Base-by-base conservation (phyloP, 129 eudicot genomes). In the Chrysanthemum seticuspe region DNA sequence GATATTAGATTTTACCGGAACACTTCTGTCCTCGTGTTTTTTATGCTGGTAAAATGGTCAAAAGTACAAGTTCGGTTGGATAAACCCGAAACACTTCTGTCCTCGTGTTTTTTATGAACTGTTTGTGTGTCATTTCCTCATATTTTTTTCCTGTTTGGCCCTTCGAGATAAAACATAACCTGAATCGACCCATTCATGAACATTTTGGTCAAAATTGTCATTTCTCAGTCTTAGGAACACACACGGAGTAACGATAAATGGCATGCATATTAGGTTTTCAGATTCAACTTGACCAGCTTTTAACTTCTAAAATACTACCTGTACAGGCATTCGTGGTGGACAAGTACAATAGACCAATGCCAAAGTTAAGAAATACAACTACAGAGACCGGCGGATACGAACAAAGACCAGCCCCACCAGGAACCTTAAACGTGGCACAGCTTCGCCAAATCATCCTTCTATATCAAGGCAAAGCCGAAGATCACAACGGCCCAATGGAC, bases 381-480 rank as follows among this genome's bases (percentile, higher is more conserved):
- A 52, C 83, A 6, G 95, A 87, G 14, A 75, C 88, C 6, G 74
- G 84, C 61, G 77, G 90, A 75, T 89, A 85, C 14, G 96, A 92
- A 65, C 87, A 83, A 57, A 83, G 82, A 65, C 84, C 89, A 0
- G 89, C 83, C 13, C 86, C 96, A 47, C 86, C 91, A 11, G 98
- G 98, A 74, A 89, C 98, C 69, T 68, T 92, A 36, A 87, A 92
- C 59, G 91, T 89, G 45, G 86, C 84, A 0, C 96, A 92, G 80
- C 75, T 92, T 67, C 95, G 95, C 63, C 95, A 89, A 40, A 76
- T 92, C 14, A 82, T 92, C 74, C 96, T 83, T 71, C 74, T 92
- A 31, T 83, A 87, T 80, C 87, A 92, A 82, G 98, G 98, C 67
- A 89, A 92, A 73, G 82, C 95, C 2, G 82, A 87, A 2, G 96